Conservation (phyloP, 2,329 filamentous ascomycete species). For the Penicillium decumbens region DNA sequence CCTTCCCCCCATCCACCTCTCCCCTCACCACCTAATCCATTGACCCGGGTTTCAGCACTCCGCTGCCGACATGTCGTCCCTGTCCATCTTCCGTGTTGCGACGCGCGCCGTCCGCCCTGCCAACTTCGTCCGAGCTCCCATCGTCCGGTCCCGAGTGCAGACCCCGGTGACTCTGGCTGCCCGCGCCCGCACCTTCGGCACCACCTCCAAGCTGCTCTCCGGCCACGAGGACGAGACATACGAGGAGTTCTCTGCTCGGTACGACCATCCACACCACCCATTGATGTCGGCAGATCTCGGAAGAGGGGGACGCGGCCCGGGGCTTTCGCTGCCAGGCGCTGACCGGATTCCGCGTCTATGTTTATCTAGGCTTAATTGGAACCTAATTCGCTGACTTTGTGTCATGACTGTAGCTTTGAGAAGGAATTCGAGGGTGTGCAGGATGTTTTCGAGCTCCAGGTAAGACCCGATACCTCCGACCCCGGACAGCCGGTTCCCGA, state of each 20-base stretch:
- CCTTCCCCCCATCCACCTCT: slow-evolving; percentile 21
- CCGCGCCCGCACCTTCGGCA: slow-evolving; percentile 60
- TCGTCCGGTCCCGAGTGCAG: slow-evolving; percentile 55
- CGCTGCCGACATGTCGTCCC: slow-evolving; percentile 56
- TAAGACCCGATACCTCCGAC: slow-evolving; percentile 46
- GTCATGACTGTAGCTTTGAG: slow-evolving; percentile 71
- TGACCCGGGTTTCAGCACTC: slow-evolving; percentile 21
- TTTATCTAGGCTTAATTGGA: slow-evolving; percentile 12
- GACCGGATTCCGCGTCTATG: slow-evolving; percentile 9
- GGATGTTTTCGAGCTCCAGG: slow-evolving; percentile 99
- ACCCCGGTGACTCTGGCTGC: slow-evolving; percentile 52
- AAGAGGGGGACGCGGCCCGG: slow-evolving; percentile 7
- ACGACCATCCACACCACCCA: slow-evolving; percentile 39
- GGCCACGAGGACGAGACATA: slow-evolving; percentile 92
- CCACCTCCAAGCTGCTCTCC: slow-evolving; percentile 53
- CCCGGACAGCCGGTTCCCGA: slow-evolving; percentile 9
- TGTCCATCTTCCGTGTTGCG: slow-evolving; percentile 65
- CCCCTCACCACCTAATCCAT: slow-evolving; percentile 22
- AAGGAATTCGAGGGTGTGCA: slow-evolving; percentile 98
- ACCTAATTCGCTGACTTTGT: slow-evolving; percentile 31
- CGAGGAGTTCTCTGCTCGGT: slow-evolving; percentile 98
- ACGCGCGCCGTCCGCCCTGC: slow-evolving; percentile 59
- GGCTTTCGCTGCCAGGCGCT: slow-evolving; percentile 12
- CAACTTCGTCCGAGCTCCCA: slow-evolving; percentile 61
- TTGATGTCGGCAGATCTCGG: slow-evolving; percentile 16